Conservation (phyloP, 176 grass and related monocot genomes). For the Oropetium thomaeum region DNA sequence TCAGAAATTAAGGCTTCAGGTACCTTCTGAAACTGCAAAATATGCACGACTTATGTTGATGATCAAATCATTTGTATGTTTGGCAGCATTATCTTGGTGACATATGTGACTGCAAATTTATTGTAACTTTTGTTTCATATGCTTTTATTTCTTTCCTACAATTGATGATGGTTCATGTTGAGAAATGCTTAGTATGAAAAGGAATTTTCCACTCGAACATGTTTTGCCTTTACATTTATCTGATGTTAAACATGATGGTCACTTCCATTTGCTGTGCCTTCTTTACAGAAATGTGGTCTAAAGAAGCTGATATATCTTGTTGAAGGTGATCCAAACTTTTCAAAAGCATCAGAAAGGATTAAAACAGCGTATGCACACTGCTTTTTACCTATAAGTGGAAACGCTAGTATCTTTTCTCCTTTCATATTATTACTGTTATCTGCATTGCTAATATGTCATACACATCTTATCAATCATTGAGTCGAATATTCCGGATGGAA, state of each 20-base stretch:
- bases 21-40: constrained; percentile 24
- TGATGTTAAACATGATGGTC: not conserved
- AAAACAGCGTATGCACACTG: constrained; percentile 72
- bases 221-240: constrained; percentile 19
- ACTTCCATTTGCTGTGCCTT: constrained; percentile 4
- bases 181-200: not conserved
- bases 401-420: not conserved
- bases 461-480: not conserved
- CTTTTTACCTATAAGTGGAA: not conserved
- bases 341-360: constrained; percentile 55
- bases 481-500: not conserved
- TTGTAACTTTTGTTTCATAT: not conserved
- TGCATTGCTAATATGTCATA: not conserved
- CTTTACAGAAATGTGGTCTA: constrained; percentile 62
- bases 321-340: constrained; percentile 66
- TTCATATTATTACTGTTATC: not conserved
- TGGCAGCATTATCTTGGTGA: not conserved
- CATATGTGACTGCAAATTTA: not conserved
- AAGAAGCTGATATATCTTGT: constrained; percentile 91
- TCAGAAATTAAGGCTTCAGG: constrained; percentile 91
- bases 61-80: constrained; percentile 3
- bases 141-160: not conserved
- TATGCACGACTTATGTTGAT: not conserved
- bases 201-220: not conserved
- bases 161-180: not conserved